Conservation (phyloP, 2,329 filamentous ascomycete species). For the Zasmidium angulare region DNA sequence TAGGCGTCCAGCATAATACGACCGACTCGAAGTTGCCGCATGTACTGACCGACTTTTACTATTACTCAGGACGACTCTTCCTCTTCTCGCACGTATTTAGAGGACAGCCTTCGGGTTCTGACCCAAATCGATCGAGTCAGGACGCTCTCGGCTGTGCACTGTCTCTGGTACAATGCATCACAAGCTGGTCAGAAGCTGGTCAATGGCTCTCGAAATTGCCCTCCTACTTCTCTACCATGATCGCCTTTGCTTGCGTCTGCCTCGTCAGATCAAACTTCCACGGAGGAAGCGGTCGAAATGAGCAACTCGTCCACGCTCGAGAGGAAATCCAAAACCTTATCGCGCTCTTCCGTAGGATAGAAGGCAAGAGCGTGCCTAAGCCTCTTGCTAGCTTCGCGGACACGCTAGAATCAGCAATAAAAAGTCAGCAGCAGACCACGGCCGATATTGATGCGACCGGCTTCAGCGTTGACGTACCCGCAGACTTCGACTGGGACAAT, state of each 20-base stretch:
- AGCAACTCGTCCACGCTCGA: neutral
- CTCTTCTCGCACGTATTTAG: neutral
- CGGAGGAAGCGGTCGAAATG: neutral
- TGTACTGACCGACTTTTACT: neutral
- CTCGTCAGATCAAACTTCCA: neutral
- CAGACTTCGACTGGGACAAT: neutral
- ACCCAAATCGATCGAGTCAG: neutral
- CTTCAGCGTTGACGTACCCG: neutral
- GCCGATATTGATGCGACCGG: neutral
- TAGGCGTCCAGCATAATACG: neutral
- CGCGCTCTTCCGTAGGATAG: neutral
- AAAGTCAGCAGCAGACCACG: neutral
- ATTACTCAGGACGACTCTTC: neutral
- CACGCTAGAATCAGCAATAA: neutral
- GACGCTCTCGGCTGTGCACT: neutral
- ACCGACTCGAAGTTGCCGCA: neutral
- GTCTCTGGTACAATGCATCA: neutral
- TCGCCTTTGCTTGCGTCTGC: neutral
- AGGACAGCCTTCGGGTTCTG: neutral
- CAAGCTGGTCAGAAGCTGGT: neutral
- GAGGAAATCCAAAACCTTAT: neutral
- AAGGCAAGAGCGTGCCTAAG: neutral
- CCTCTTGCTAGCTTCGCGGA: neutral
- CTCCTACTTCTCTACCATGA: neutral
- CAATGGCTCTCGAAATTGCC: neutral